These are phyloP conservation scores for Dothidotthia symphoricarpi DNA, from an alignment of 2,329 filamentous ascomycete species.

Conservation along the genomic window DNA sequence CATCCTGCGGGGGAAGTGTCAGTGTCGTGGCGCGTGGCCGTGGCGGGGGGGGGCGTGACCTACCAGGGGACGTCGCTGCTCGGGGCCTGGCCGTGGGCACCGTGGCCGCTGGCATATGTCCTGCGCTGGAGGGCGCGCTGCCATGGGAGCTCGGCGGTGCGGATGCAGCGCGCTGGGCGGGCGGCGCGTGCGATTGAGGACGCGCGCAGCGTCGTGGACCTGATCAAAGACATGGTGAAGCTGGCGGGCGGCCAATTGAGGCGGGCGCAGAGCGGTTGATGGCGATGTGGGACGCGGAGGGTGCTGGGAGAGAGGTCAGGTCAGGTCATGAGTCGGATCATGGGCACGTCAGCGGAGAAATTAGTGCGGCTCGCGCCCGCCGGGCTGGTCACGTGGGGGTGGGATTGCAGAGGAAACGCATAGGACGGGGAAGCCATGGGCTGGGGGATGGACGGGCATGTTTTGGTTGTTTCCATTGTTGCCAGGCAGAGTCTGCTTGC, in stretches of 20 bases:
- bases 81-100: conserved; percentile 29
- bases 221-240: conserved; percentile 43
- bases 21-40: conserved; percentile 5
- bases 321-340: conserved; percentile 1
- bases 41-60: conserved; percentile 10
- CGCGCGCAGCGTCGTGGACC: conserved; percentile 39
- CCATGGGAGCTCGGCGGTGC: conserved; percentile 40
- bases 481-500: too few relatives aligned
- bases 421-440: too few relatives aligned
- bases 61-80: conserved; percentile 47
- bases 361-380: not conserved
- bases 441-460: too few relatives aligned
- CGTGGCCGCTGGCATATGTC: conserved; percentile 40
- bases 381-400: too few relatives aligned
- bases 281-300: conserved; percentile 10
- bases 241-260: conserved; percentile 37
- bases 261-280: conserved; percentile 36
- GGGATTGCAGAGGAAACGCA: too few relatives aligned
- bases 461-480: conserved; percentile 2
- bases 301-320: conserved; percentile 5
- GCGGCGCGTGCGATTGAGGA: conserved; percentile 38
- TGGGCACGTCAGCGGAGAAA: not conserved
- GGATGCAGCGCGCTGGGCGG: conserved; percentile 35
- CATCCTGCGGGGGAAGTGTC: conserved; percentile 30
- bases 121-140: conserved; percentile 40